These are phyloP conservation scores for Candida chauliodis DNA, from an alignment of 805 yeast species.

Conservation along the genomic window DNA sequence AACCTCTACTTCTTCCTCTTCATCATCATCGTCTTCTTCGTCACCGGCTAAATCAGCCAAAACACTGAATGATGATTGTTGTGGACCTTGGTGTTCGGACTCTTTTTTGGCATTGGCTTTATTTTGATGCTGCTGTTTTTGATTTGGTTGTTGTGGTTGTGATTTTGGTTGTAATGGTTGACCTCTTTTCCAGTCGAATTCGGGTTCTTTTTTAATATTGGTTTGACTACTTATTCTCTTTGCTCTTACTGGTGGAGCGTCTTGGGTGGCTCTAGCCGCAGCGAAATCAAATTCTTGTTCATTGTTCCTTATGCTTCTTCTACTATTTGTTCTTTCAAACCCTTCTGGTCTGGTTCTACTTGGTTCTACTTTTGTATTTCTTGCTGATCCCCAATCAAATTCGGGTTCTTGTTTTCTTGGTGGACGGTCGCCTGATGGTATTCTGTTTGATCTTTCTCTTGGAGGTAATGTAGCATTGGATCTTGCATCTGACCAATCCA, in stretches of 20 bases:
- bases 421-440: constrained; percentile 18
- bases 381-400: constrained; percentile 42
- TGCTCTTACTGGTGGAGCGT: constrained; percentile 17
- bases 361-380: constrained; percentile 24
- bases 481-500: constrained; percentile 58
- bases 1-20: constrained; percentile 11
- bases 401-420: constrained; percentile 37
- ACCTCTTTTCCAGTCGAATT: constrained; percentile 38
- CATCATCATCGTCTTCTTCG: constrained; percentile 22
- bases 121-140: constrained; percentile 4
- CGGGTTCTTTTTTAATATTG: constrained; percentile 16
- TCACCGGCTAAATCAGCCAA: constrained; percentile 33
- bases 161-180: constrained; percentile 12
- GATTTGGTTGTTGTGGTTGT: background rate
- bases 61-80: constrained; percentile 32
- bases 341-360: constrained; percentile 32
- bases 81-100: constrained; percentile 24
- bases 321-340: constrained; percentile 37
- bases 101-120: constrained; percentile 17
- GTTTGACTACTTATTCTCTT: constrained; percentile 7
- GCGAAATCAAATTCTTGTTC: constrained; percentile 44
- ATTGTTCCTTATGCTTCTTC: constrained; percentile 16
- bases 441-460: constrained; percentile 32
- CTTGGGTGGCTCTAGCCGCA: constrained; percentile 31
- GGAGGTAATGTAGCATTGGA: constrained; percentile 30